Evolutionary conservation across 108 stramenopile species (phyloP).

Genomic region (Cyclostephanos invisitatus): DNA sequence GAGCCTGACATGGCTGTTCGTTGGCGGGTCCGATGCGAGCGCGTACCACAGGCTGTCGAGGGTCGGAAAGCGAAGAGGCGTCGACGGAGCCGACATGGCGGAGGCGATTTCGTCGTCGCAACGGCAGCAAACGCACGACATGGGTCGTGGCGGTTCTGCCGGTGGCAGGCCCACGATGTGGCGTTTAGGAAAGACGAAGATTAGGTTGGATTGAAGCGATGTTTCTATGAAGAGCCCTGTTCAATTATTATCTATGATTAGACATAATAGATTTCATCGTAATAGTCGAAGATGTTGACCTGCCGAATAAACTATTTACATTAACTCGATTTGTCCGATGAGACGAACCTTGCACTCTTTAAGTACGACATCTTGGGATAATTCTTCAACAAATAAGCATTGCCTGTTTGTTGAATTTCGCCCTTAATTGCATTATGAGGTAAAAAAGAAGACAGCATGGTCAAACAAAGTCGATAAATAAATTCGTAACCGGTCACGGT

Average conservation of each 20-base stretch:
- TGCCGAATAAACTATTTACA: neutral
- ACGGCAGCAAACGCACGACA: neutral
- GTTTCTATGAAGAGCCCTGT: neutral
- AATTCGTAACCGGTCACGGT: no score
- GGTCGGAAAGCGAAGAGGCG: conserved; percentile 23
- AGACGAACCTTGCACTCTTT: conserved; percentile 11
- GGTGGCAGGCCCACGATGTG: conserved; percentile 20
- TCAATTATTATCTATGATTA: neutral
- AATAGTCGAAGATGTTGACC: neutral
- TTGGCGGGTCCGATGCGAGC: conserved; percentile 59
- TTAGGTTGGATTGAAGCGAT: conserved; percentile 32
- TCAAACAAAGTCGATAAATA: no score
- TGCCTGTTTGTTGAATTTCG: conserved; percentile 58
- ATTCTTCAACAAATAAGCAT: conserved; percentile 59
- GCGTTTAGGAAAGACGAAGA: conserved; percentile 47
- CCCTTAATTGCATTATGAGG: conserved; percentile 34
- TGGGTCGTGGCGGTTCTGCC: neutral
- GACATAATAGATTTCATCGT: neutral
- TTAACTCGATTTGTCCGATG: neutral
- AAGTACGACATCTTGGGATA: conserved; percentile 68
- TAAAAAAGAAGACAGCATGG: neutral
- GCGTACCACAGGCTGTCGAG: conserved; percentile 66
- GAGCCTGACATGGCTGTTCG: conserved; percentile 74
- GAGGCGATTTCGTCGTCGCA: conserved; percentile 13
- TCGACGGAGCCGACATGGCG: conserved; percentile 33